Base-by-base conservation (phyloP, 116 monocot genomes). In the Phalaenopsis hybrid region DNA sequence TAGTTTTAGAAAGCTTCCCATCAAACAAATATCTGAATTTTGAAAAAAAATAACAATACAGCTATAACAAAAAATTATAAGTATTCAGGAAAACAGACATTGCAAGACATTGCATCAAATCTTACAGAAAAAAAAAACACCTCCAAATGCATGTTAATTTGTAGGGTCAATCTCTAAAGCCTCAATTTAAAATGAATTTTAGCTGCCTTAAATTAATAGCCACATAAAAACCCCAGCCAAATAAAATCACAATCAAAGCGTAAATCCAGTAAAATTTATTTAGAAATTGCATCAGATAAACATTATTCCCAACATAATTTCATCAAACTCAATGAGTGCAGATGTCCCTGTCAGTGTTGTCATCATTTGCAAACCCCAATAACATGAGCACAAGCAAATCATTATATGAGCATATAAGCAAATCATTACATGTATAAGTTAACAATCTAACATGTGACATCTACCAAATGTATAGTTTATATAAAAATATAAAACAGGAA, bases 311-410 rank as follows among this genome's bases (percentile, higher is more conserved):
- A 67, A 67, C 28, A 67, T 28, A 28, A 1, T 67, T 23, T 11
- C 67, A 67, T 67, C 67, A 67, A 67, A 67, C 28, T 67, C 67
- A 67, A 25, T 67, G 28, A 10, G 23, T 67, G 44, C 74, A 43
- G 74, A 75, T 75, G 41, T 75, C 37, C 74, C 74, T 75, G 74
- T 44, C 74, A 44, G 8, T 75, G 37, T 15, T 43, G 1, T 75
- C 74, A 41, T 75, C 74, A 75, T 20, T 43, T 33, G 41, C 74
- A 75, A 75, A 75, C 5, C 37, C 33, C 41, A 63, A 63, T 63
- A 63, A 25, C 2, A 67, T 67, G 67, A 67, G 67, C 28, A 25
- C 6, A 61, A 61, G 61, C 61, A 20, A 61, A 61, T 61, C n/a
- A 61, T 20, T 20, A 5, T 21, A 63, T 61, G 6, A 18, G n/a